Evolutionary conservation across 257 asterid species (phyloP).

Genomic region (Echites panduratus): DNA sequence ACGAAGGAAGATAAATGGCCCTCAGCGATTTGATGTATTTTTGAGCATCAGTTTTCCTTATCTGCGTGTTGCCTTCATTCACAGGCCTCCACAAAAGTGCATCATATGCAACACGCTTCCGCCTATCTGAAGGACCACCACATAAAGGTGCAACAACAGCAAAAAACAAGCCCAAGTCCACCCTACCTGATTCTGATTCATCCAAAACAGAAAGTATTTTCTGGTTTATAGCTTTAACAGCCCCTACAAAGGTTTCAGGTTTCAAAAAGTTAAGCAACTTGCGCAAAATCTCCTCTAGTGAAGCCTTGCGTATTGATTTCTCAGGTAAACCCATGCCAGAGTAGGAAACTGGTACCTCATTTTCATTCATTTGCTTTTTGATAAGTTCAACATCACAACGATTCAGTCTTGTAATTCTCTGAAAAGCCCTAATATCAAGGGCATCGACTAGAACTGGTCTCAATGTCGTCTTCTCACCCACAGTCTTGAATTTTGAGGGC

Average conservation of each 20-base stretch:
- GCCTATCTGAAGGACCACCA: conserved; percentile 68
- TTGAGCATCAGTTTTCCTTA: conserved; percentile 70
- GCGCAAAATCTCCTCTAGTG: conserved; percentile 69
- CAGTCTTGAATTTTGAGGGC: conserved; percentile 64
- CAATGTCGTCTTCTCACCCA: conserved; percentile 66
- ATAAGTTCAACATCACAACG: conserved; percentile 72
- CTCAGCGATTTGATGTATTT: conserved; percentile 67
- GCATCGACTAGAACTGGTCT: conserved; percentile 69
- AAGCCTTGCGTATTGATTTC: conserved; percentile 86
- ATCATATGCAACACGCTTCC: conserved; percentile 80
- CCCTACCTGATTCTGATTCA: conserved; percentile 78
- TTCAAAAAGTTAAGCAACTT: conserved; percentile 79
- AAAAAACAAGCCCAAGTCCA: conserved; percentile 87
- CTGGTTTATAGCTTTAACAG: conserved; percentile 89
- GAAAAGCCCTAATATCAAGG: conserved; percentile 79
- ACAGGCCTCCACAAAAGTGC: conserved; percentile 90
- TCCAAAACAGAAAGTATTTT: conserved; percentile 73
- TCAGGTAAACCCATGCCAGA: conserved; percentile 78
- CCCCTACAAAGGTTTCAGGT: conserved; percentile 91
- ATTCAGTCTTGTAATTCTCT: conserved; percentile 83
- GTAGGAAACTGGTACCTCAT: conserved; percentile 69
- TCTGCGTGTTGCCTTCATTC: conserved; percentile 61
- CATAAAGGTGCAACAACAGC: conserved; percentile 84
- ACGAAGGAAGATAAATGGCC: conserved; percentile 75
- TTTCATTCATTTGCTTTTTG: conserved; percentile 82